Base-by-base conservation (phyloP, 805 yeast genomes). In the Wickerhamiella dianesei region DNA sequence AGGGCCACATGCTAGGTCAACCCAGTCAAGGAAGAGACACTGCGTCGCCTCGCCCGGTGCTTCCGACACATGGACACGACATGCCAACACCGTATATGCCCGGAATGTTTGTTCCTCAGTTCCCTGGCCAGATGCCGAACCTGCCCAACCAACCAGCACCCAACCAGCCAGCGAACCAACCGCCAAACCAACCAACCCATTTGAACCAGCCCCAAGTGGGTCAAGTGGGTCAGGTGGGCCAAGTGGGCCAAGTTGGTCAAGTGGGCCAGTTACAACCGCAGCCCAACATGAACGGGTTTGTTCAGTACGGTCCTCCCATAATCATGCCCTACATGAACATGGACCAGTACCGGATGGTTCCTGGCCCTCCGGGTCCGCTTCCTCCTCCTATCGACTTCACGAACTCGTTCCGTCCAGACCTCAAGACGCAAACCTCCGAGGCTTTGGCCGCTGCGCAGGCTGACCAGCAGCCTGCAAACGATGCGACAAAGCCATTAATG, bases 361-460 rank as follows among this genome's bases (percentile, higher is more conserved):
- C 32, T 12, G 32, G 32, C 32, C 32, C 32, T 6, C 6, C 32
- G 6, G 32, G 32, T 25, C 12, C 32, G 16, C 18, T 53, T 1
- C 68, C 68, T 8, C 67, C 67, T 3, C 67, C 70, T 2, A 63
- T 68, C 42, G 72, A 68, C 48, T 68, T 68, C 52, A 68, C 72
- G 0, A 59, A 67, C 14, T 61, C 67, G 49, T 68, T 64, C 49
- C 48, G 56, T 18, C 44, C 37, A 3, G 32, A 39, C 32, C 20
- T 13, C 29, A 19, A 21, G 5, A 29, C 21, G 17, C 29, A 39
- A 29, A 14, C 32, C 17, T 17, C 21, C 14, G 44, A 39, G 12
- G 16, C 25, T 18, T 9, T 18, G 6, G n/a, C 41, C 8, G n/a
- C 6, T 5, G 41, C 6, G 9, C 25, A 21, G 25, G 41, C 16